Base-by-base conservation (phyloP, 768 basidiomycete species). In the Pleurotus djamor region DNA sequence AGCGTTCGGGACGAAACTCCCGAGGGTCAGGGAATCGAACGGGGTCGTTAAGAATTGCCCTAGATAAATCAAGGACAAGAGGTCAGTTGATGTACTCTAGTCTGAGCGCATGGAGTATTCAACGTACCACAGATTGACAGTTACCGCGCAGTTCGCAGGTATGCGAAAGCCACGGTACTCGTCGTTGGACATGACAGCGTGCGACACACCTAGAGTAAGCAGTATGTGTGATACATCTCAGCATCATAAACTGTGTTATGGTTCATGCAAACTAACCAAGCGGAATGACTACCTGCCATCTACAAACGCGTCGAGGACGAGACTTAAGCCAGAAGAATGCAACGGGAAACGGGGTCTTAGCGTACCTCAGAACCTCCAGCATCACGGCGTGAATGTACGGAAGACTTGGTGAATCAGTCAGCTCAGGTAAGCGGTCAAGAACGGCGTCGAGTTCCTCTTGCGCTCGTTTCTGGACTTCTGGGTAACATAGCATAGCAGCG, bases 1-100 rank as follows among this genome's bases (percentile, higher is more conserved):
- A 79, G n/a, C 79, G 68, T 43, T 77, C 75, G 7, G 77, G 77
- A 0, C 61, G 62, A 61, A 79, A 79, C 7, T 65, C 52, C 9
- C 68, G 63, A 16, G 77, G 74, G 16, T 74, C 64, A 2, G 72
- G 71, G 52, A 78, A 80, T 4, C 63, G 59, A 36, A 59, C 55
- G 51, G 69, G 65, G 21, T 78, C 70, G 48, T 74, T 74, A 14
- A 67, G 59, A 38, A 78, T 62, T 5, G 69, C 71, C 76, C 76
- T 71, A 50, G 32, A 28, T 21, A n/a, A n/a, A 54, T 9, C 38
- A 36, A 21, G 33, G 13, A n/a, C 34, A 28, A 17, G 21, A 21
- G 14, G 13, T n/a, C n/a, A n/a, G n/a, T 50, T 50, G 49, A 14
- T 14, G 8, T 14, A n/a, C n/a, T n/a, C n/a, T n/a, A 2, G 33